These are phyloP conservation scores for Diplodia sapinea DNA, from an alignment of 2,329 filamentous ascomycete genomes.

Conservation along the genomic window DNA sequence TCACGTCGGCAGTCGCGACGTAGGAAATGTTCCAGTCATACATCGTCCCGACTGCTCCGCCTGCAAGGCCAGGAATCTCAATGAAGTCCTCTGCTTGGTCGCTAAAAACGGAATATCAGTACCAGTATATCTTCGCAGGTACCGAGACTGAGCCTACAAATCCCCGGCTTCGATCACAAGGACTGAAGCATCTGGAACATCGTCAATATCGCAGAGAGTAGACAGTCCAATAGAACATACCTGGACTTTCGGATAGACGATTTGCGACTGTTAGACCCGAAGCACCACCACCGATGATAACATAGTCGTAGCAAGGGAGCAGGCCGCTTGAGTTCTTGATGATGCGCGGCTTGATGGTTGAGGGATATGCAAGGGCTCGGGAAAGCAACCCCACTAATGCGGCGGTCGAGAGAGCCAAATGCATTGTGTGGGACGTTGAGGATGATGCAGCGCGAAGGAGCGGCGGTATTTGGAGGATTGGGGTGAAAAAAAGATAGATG, in stretches of 20 bases:
- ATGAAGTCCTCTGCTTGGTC: slow-evolving; percentile 43
- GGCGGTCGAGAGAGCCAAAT: not conserved
- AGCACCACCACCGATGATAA: slow-evolving; percentile 35
- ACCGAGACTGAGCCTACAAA: slow-evolving; percentile 33
- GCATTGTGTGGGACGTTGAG: not conserved
- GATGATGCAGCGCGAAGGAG: not conserved
- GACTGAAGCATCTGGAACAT: slow-evolving; percentile 29
- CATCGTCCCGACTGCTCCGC: slow-evolving; percentile 11
- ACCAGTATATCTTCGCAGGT: slow-evolving; percentile 34
- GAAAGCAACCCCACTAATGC: not conserved
- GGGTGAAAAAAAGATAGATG: not conserved
- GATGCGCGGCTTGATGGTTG: slow-evolving; percentile 4
- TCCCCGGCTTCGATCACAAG: slow-evolving; percentile 38
- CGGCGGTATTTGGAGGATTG: not conserved
- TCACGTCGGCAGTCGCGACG: slow-evolving; percentile 21
- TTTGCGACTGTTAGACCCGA: slow-evolving; percentile 34
- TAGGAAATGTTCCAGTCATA: slow-evolving; percentile 21
- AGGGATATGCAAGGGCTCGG: slow-evolving; percentile 14
- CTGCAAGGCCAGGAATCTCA: slow-evolving; percentile 15
- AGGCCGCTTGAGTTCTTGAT: slow-evolving; percentile 1
- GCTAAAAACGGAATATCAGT: not conserved
- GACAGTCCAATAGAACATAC: not conserved
- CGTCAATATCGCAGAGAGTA: not conserved
- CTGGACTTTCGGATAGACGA: slow-evolving; percentile 38
- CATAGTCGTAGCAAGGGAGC: slow-evolving; percentile 19